phyloP scores from a whole-genome alignment of 2,329 filamentous ascomycete genomes.

The Karstenula rhodostoma region DNA sequence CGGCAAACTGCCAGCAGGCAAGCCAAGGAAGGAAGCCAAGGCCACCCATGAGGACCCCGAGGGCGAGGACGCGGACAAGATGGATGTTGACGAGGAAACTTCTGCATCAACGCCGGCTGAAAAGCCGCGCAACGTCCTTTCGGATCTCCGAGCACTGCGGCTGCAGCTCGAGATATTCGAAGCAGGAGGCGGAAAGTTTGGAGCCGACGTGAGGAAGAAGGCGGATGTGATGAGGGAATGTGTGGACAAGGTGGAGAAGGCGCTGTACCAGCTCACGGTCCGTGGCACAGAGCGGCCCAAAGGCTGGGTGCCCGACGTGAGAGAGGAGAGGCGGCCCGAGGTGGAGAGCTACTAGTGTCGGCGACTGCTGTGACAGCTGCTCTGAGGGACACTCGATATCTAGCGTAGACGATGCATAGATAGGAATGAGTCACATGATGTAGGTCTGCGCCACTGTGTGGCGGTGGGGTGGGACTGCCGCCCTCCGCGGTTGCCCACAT shows the following conservation, averaged over 20 bases:
- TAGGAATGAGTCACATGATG: neutral
- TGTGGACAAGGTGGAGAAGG: slow-evolving; percentile 91
- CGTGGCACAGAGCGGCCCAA: slow-evolving; percentile 87
- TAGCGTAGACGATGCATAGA: neutral
- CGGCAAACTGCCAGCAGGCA: slow-evolving; percentile 59
- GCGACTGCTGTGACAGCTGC: neutral
- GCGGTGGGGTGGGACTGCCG: neutral
- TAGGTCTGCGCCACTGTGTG: neutral
- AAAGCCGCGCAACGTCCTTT: slow-evolving; percentile 70
- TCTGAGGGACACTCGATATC: too few relatives aligned
- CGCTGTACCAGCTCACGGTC: slow-evolving; percentile 87
- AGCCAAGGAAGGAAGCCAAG: slow-evolving; percentile 49
- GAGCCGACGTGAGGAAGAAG: slow-evolving; percentile 76
- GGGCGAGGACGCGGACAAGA: slow-evolving; percentile 36
- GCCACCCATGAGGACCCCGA: slow-evolving; percentile 26
- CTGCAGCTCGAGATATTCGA: slow-evolving; percentile 78
- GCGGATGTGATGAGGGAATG: slow-evolving; percentile 85
- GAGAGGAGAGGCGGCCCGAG: slow-evolving; percentile 50
- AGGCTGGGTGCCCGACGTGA: slow-evolving; percentile 87
- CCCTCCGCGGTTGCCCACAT: neutral
- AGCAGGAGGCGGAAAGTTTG: slow-evolving; percentile 62
- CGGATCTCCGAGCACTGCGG: slow-evolving; percentile 81
- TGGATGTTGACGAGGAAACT: slow-evolving; percentile 47
- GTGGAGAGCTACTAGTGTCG: slow-evolving; percentile 50
- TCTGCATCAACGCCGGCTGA: slow-evolving; percentile 27